These are phyloP conservation scores for Juglanconis oblonga DNA, from an alignment of 2,329 filamentous ascomycete species.

Conservation along the genomic window DNA sequence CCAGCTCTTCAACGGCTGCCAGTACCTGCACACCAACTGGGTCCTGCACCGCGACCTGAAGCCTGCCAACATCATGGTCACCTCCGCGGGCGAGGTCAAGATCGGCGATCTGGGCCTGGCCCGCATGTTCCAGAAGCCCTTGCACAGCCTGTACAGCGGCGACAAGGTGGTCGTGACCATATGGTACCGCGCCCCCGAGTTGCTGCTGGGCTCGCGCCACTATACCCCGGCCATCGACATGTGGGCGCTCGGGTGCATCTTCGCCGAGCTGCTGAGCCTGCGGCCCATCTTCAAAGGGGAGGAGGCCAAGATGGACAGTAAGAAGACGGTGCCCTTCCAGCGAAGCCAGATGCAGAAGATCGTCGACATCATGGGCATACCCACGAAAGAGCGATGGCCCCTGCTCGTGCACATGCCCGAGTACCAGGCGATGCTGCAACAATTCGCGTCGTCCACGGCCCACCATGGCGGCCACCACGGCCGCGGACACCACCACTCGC, in stretches of 20 bases:
- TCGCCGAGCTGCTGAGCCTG: constrained; percentile 86
- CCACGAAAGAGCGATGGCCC: constrained; percentile 86
- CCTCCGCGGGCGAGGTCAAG: constrained; percentile 82
- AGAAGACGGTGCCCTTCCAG: constrained; percentile 96
- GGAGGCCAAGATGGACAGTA: constrained; percentile 97
- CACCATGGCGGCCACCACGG: constrained; percentile 39
- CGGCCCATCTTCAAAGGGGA: constrained; percentile 98
- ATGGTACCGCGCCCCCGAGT: constrained; percentile 95
- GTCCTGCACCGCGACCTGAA: constrained; percentile 91
- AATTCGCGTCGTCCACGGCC: constrained; percentile 49
- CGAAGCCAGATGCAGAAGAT: constrained; percentile 99
- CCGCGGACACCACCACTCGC: constrained; percentile 47
- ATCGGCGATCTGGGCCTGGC: constrained; percentile 94
- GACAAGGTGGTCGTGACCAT: constrained; percentile 99
- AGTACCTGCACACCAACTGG: constrained; percentile 96
- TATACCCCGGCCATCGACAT: constrained; percentile 97
- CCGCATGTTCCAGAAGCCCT: constrained; percentile 87
- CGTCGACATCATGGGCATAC: constrained; percentile 90
- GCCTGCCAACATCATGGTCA: constrained; percentile 90
- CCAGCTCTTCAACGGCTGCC: constrained; percentile 89
- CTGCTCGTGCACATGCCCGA: constrained; percentile 83
- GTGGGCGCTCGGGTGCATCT: constrained; percentile 98
- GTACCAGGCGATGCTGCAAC: constrained; percentile 63
- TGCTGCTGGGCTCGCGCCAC: constrained; percentile 88
- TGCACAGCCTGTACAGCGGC: constrained; percentile 86